Evolutionary conservation across 768 basidiomycete genomes (phyloP).

Genomic region (Cytidiella melzeri): DNA sequence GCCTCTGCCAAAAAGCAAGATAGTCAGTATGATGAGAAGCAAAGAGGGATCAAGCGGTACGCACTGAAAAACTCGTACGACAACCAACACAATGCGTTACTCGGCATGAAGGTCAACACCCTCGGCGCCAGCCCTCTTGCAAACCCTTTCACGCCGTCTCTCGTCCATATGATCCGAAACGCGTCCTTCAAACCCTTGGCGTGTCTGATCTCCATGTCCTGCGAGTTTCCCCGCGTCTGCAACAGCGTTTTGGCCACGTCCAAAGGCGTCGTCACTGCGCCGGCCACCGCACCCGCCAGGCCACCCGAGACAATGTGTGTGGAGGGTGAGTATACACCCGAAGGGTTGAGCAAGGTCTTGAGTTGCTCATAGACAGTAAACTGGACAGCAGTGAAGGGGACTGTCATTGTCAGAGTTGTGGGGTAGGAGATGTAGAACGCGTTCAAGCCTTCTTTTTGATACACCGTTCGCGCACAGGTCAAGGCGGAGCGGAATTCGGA

Average conservation of each 20-base stretch:
- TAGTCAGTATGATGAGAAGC: not conserved
- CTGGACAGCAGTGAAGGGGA: conserved; percentile 98
- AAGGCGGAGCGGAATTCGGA: conserved; percentile 86
- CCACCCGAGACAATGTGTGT: conserved; percentile 93
- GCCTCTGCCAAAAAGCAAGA: conserved; percentile 17
- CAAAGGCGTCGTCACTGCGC: conserved; percentile 91
- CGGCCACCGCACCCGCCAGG: conserved; percentile 88
- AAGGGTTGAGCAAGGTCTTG: conserved; percentile 81
- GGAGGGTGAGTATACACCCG: conserved; percentile 82
- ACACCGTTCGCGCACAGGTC: conserved; percentile 81
- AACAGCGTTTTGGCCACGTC: conserved; percentile 97
- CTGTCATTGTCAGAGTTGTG: conserved; percentile 92
- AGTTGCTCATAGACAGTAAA: conserved; percentile 95
- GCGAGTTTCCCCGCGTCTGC: conserved; percentile 90
- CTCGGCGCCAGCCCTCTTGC: conserved; percentile 84
- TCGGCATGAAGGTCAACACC: conserved; percentile 92
- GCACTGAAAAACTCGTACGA: conserved; percentile 98
- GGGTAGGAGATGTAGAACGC: conserved; percentile 99
- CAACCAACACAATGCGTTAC: conserved; percentile 95
- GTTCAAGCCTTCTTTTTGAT: conserved; percentile 73
- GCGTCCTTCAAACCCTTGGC: conserved; percentile 85
- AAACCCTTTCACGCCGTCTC: conserved; percentile 85
- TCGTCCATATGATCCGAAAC: conserved; percentile 77
- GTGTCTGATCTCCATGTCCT: conserved; percentile 77
- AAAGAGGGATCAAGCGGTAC: conserved; percentile 28